Evolutionary conservation across 768 basidiomycete genomes (phyloP).

Genomic region (Hericium rajendrae): DNA sequence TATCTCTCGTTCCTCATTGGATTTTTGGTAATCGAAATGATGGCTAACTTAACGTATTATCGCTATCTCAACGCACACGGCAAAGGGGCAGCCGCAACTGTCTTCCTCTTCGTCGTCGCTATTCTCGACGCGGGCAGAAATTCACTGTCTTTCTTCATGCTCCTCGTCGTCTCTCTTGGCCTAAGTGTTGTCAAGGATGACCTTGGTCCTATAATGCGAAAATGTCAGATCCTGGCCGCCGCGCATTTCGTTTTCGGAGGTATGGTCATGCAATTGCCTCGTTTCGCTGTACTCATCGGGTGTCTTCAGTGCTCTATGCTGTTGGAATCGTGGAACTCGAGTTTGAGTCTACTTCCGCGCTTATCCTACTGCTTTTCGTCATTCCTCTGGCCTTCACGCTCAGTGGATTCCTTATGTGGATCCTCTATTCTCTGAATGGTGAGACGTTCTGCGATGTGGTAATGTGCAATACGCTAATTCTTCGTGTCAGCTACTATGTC

Average conservation of each 20-base stretch:
- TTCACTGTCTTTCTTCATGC: constrained; percentile 89
- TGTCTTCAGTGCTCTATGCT: constrained; percentile 69
- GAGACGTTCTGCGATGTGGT: neutral
- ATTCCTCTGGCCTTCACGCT: constrained; percentile 91
- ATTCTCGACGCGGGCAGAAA: constrained; percentile 93
- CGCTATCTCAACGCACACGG: constrained; percentile 89
- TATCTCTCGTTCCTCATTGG: constrained; percentile 85
- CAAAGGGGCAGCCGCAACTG: constrained; percentile 59
- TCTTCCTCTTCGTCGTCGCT: constrained; percentile 95
- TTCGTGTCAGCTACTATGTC: constrained; percentile 66
- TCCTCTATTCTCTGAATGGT: constrained; percentile 86
- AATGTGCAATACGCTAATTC: neutral
- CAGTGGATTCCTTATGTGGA: constrained; percentile 96
- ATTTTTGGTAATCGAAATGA: constrained; percentile 88
- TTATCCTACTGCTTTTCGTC: constrained; percentile 81
- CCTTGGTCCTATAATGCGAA: constrained; percentile 76
- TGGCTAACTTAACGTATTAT: constrained; percentile 91
- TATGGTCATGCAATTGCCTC: constrained; percentile 29
- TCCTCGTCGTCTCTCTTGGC: constrained; percentile 87
- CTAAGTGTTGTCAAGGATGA: constrained; percentile 87
- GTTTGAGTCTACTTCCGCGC: constrained; percentile 81
- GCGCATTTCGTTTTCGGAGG: constrained; percentile 93
- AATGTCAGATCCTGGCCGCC: constrained; percentile 69
- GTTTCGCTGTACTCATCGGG: neutral
- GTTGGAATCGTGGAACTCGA: constrained; percentile 92